Conservation (phyloP, 2,329 filamentous ascomycete species). For the Verticillium zaregamsianum region DNA sequence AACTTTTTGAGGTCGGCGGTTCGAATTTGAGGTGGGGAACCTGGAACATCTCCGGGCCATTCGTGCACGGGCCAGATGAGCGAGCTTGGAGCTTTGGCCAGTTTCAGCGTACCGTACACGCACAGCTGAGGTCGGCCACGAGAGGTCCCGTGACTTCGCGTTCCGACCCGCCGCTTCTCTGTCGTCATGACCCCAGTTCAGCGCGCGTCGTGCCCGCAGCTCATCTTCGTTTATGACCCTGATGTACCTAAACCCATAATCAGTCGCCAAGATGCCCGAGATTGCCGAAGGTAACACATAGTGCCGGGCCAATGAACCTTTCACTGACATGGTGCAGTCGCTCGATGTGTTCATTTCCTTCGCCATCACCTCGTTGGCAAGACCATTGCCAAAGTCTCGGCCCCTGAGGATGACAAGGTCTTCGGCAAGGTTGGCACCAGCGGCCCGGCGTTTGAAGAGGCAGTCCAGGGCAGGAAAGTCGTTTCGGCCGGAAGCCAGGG, state of each 20-base stretch:
- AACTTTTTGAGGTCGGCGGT: slow-evolving; percentile 7
- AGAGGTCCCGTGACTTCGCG: slow-evolving; percentile 23
- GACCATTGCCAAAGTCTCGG: slow-evolving; percentile 64
- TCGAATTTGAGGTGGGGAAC: slow-evolving; percentile 10
- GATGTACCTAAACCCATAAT: no score
- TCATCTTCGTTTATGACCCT: background rate
- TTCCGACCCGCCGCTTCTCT: background rate
- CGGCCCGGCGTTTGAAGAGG: slow-evolving; percentile 67
- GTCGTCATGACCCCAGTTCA: background rate
- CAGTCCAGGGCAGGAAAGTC: slow-evolving; percentile 70
- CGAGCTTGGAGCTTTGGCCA: slow-evolving; percentile 5
- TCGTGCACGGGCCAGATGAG: slow-evolving; percentile 10
- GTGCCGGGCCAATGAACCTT: slow-evolving; percentile 8
- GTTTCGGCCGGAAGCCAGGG: slow-evolving; percentile 75
- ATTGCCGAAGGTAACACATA: slow-evolving; percentile 50
- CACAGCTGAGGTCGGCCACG: background rate
- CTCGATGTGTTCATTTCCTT: slow-evolving; percentile 82
- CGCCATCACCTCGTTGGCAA: slow-evolving; percentile 80
- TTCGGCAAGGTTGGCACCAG: slow-evolving; percentile 89
- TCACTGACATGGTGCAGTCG: slow-evolving; percentile 41
- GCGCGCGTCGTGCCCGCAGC: background rate
- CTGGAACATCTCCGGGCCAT: slow-evolving; percentile 12
- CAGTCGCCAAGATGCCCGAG: slow-evolving; percentile 48
- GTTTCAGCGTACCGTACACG: background rate
- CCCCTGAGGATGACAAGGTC: slow-evolving; percentile 76